Evolutionary conservation across 1,284 basidiomycete species (phyloP).

Genomic region (Melampsora occidentalis): DNA sequence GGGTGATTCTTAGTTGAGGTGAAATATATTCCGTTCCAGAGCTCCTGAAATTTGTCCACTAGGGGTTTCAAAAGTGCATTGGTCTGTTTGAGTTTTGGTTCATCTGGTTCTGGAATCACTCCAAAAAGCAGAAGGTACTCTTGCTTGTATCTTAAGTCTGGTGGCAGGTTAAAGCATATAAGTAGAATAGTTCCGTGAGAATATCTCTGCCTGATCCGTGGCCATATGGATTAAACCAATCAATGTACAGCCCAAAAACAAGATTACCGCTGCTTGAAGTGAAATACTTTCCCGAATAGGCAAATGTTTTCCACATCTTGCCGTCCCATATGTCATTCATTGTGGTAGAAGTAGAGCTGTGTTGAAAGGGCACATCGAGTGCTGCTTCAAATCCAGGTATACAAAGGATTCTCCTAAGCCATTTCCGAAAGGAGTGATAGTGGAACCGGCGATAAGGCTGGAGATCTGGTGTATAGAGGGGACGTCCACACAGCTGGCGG

Average conservation of each 20-base stretch:
- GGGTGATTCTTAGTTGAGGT: background rate
- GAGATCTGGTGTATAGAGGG: background rate
- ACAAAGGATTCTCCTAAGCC: background rate
- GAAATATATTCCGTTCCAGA: background rate
- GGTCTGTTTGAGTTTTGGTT: conserved; percentile 16
- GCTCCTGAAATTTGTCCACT: background rate
- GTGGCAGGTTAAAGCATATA: background rate
- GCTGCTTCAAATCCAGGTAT: background rate
- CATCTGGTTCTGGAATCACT: conserved; percentile 17
- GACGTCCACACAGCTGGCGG: background rate
- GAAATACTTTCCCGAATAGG: background rate
- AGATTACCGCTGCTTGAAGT: conserved; percentile 18
- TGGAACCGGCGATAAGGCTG: background rate
- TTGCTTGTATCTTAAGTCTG: conserved; percentile 8
- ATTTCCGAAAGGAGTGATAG: background rate
- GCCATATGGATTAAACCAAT: no score
- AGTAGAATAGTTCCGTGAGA: no score
- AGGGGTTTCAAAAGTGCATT: background rate
- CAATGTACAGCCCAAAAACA: background rate
- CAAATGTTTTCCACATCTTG: conserved; percentile 12
- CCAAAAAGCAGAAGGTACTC: background rate
- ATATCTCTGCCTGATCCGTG: no score
- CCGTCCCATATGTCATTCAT: conserved; percentile 34
- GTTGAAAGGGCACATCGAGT: background rate
- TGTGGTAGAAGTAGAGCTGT: background rate